Base-by-base conservation (phyloP, 371 early-diverging fungal species). In the Mycotypha africana region DNA sequence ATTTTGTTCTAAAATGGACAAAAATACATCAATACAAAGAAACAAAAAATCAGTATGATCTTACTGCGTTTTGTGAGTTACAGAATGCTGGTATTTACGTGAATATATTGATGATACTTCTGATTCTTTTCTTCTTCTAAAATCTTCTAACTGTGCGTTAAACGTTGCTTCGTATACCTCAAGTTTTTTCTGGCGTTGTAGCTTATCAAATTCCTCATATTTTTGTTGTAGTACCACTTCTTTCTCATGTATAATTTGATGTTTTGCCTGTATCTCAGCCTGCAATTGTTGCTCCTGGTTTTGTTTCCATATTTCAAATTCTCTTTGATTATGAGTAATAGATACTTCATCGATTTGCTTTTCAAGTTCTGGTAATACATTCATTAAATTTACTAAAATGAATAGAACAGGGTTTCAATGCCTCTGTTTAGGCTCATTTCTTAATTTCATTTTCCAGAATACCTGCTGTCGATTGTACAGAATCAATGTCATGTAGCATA, bases 121-220 rank as follows among this genome's bases (percentile, higher is more conserved):
- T 1, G 51, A 63, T 34, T 67, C 66, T 40, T 68, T 49, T 47
- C 59, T 43, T n/a, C 63, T 46, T 24, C 59, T 60, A 47, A 70
- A 74, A 12, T 70, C 66, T 39, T 70, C 68, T 12, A 74, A 30
- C 31, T 74, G 68, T 7, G 74, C 70, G 38, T 70, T 60, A 41
- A 74, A 74, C 4, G 55, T 67, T 0, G 65, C 67, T 25, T 74
- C 66, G 31, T 70, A 70, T 0, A 74, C 36, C 11, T 67, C 74
- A 2, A 65, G 41, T 12, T 60, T 43, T 19, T 67, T 65, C 20
- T 65, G 36, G 1, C 63, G 53, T 24, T 70, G 70, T 17, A 54
- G 40, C 11, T 35, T 30, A 20, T 56, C 49, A 35, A 65, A 56
- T 38, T 65, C 58, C 42, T 67, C 64, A 28, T 59, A 70, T n/a